These are phyloP conservation scores for Colletotrichum sp. DNA, from an alignment of 2,329 filamentous ascomycete species.

Conservation along the genomic window DNA sequence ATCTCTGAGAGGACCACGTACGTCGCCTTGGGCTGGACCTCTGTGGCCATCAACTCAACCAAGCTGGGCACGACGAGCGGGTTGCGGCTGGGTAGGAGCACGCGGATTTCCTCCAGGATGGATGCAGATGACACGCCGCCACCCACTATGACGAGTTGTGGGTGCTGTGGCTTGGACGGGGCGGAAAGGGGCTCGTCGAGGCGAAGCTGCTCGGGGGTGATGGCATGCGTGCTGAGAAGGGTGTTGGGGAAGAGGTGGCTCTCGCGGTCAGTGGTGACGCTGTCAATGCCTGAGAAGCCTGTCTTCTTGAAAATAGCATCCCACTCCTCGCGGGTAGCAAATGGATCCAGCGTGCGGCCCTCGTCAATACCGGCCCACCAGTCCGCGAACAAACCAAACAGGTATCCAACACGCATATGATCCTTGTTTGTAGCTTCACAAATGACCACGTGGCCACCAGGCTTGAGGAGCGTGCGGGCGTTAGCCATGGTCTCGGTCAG, in stretches of 20 bases:
- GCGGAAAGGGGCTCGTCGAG: not conserved
- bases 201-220: not conserved
- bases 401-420: constrained; percentile 21
- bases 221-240: not conserved
- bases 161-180: not conserved
- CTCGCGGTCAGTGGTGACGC: not conserved
- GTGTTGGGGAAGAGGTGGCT: not conserved
- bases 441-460: constrained; percentile 31
- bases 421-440: not conserved
- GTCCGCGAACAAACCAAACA: constrained; percentile 29
- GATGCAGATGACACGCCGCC: not conserved
- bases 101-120: not conserved
- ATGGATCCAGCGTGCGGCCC: constrained; percentile 25
- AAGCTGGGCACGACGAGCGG: not conserved
- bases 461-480: constrained; percentile 30
- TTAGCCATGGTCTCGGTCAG: constrained; percentile 28
- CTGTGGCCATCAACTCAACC: not conserved
- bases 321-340: constrained; percentile 28
- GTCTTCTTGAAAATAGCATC: constrained; percentile 27
- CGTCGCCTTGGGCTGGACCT: not conserved
- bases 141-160: not conserved
- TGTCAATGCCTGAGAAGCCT: constrained; percentile 26
- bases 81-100: not conserved
- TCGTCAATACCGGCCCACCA: constrained; percentile 33
- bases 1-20: constrained; percentile 15